Evolutionary conservation across 2,329 filamentous ascomycete genomes (phyloP).

Genomic region (Phymatotrichopsis omnivora): DNA sequence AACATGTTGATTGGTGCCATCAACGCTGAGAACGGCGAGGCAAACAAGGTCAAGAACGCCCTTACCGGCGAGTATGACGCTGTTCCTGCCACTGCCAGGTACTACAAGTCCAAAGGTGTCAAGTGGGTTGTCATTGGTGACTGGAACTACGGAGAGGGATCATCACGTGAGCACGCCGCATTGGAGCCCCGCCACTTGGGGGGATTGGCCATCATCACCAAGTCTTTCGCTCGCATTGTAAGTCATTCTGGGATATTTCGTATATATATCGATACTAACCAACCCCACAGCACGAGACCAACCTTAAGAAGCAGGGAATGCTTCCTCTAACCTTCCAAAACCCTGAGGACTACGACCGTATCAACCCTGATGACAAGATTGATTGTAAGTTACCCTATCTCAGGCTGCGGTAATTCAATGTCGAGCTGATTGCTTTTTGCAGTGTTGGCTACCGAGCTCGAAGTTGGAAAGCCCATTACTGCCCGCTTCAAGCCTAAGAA

Average conservation of each 20-base stretch:
- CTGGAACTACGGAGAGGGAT: conserved; percentile 99
- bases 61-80: conserved; percentile 74
- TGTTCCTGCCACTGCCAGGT: conserved; percentile 86
- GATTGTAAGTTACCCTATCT: conserved; percentile 29
- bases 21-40: conserved; percentile 91
- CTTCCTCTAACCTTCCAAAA: conserved; percentile 92
- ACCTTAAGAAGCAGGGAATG: conserved; percentile 99
- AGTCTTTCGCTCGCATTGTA: conserved; percentile 95
- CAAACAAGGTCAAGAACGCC: conserved; percentile 93
- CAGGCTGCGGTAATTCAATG: neutral
- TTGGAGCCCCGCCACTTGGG: conserved; percentile 95
- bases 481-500: conserved; percentile 87
- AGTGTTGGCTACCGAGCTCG: conserved; percentile 59
- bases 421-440: conserved; percentile 1
- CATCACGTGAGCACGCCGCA: conserved; percentile 95
- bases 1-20: conserved; percentile 98
- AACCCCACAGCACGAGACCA: conserved; percentile 97
- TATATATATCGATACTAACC: no score
- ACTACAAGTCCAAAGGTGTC: conserved; percentile 96
- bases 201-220: conserved; percentile 91
- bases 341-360: conserved; percentile 95
- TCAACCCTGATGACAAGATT: conserved; percentile 79
- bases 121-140: conserved; percentile 97
- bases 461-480: conserved; percentile 84
- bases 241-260: no score